These are phyloP conservation scores for Ophiocordyceps camponoti-floridani DNA, from an alignment of 2,329 filamentous ascomycete species.

Conservation along the genomic window DNA sequence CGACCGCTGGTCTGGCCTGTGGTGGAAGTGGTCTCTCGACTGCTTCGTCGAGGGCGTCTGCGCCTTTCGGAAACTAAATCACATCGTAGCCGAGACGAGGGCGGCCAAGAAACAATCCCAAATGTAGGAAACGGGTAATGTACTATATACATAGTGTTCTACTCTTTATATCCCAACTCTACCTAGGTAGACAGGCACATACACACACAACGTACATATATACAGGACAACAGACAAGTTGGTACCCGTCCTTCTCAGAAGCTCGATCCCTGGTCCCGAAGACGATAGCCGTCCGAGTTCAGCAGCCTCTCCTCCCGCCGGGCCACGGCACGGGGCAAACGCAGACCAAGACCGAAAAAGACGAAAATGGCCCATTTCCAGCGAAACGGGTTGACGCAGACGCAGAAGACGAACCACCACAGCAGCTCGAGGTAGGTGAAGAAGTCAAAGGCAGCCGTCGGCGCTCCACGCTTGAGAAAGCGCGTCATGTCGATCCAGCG, in stretches of 20 bases:
- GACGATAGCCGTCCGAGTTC: conserved; percentile 12
- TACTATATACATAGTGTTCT: not conserved
- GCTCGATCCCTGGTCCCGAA: not conserved
- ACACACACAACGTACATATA: not conserved
- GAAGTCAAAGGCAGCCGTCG: conserved; percentile 68
- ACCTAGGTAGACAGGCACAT: not conserved
- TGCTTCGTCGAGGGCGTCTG: conserved; percentile 36
- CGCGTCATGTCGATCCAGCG: conserved; percentile 76
- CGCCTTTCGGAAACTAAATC: conserved; percentile 32
- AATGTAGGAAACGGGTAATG: no score
- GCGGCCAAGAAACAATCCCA: conserved; percentile 14
- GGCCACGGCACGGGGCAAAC: conserved; percentile 48
- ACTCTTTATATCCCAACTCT: not conserved
- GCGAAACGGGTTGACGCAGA: conserved; percentile 65
- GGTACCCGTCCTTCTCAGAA: not conserved
- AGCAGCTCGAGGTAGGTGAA: conserved; percentile 74
- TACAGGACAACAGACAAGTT: not conserved
- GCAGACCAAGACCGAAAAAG: conserved; percentile 54
- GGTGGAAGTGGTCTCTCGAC: conserved; percentile 35
- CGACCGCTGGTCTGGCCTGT: conserved; percentile 23
- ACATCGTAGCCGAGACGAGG: conserved; percentile 23
- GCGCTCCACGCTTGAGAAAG: conserved; percentile 48
- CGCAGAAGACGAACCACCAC: conserved; percentile 72
- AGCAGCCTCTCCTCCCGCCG: conserved; percentile 44
- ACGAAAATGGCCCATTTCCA: conserved; percentile 87